Conservation (phyloP, 495 filamentous ascomycete genomes). For the Niebla homalea region DNA sequence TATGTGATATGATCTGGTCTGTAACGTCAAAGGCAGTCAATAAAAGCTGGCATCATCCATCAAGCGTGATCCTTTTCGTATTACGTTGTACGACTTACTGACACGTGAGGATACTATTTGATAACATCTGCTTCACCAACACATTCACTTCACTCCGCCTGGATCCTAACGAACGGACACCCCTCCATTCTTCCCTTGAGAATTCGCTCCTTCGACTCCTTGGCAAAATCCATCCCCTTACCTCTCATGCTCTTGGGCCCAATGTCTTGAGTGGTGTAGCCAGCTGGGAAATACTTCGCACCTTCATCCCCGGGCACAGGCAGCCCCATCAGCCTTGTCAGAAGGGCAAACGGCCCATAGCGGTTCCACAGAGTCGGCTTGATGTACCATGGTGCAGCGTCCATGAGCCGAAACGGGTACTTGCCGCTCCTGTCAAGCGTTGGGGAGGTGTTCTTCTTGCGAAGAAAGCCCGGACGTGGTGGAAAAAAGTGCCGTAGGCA, state of each 20-base stretch:
- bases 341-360: constrained; percentile 42
- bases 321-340: constrained; percentile 38
- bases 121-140: no score
- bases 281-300: constrained; percentile 41
- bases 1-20: no score
- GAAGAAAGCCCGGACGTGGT: constrained; percentile 38
- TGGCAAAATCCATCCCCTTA: constrained; percentile 36
- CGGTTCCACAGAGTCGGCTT: constrained; percentile 47
- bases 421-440: constrained; percentile 34
- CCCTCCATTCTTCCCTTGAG: constrained; percentile 29
- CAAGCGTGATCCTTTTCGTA: no score
- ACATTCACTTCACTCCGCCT: constrained; percentile 1
- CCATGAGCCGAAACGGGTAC: constrained; percentile 33
- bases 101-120: no score
- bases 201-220: constrained; percentile 27
- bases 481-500: constrained; percentile 41
- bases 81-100: no score
- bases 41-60: no score
- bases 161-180: constrained; percentile 36
- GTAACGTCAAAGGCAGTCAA: no score
- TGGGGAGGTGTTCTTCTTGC: constrained; percentile 24
- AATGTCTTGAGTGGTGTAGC: constrained; percentile 43
- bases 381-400: constrained; percentile 45
- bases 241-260: constrained; percentile 45
- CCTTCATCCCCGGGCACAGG: constrained; percentile 49